Evolutionary conservation across 2,329 filamentous ascomycete species (phyloP), one percentile per base, ranked within the genome.

Genomic region (Diaporthe amygdali): DNA sequence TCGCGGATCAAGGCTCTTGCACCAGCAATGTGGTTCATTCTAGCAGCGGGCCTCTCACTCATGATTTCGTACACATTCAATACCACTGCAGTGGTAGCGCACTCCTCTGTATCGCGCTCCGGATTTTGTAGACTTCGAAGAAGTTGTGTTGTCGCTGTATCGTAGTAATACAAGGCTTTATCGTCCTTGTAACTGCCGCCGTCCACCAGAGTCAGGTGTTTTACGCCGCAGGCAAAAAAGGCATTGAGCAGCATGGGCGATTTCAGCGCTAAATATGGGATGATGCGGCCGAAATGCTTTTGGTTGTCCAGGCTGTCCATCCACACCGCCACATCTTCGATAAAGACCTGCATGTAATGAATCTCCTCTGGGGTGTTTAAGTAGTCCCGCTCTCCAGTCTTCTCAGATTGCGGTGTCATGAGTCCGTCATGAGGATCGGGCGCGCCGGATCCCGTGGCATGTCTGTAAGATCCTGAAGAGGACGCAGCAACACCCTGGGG

Each of bases 31-130:
- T 97, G 95, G 75, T 93, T 95, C 92, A 96, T 96, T n/a, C 93
- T 88, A 76, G 94, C 90, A 46, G 92, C 85, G 6, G 93, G 91
- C 75, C 90, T 90, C 78, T 96, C 93, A 61, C 91, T 94, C 94
- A 98, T 97, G 76, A 95, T 92, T 80, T 98, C 95, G 81, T 97
- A 98, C 4, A 97, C 93, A 76, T 97, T 96, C 39, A 98, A 87
- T 9, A 97, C 92, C 17, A 97, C 92, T 2, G 96, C 95, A 0
- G 94, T 94, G 0, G 93, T 94, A 9, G 95, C 94, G 79, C 95
- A 97, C 67, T 97, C 91, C 34, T 92, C 90, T 1, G 91, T 94
- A 78, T 97, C 92, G 70, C 95, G 90, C 75, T 96, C 92, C 0
- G 94, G 94, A 76, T 97, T 94, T 78, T 96, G 93, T 52, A 97